phyloP scores from a whole-genome alignment of 1,284 basidiomycete genomes.

The Microbotryum violaceum region DNA sequence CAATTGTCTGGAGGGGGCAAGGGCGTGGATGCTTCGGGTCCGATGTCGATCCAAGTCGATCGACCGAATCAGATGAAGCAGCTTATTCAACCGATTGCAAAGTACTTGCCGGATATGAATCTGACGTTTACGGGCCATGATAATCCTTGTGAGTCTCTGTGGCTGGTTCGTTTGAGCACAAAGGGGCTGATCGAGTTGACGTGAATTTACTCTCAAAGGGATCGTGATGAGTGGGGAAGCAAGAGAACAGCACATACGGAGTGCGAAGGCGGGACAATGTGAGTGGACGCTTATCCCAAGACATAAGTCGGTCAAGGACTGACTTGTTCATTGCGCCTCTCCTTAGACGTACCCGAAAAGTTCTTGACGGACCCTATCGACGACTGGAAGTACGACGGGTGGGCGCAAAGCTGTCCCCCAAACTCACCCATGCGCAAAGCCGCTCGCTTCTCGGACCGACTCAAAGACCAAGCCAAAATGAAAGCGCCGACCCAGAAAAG shows the following conservation, averaged over 20 bases:
- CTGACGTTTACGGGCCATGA: conserved; percentile 28
- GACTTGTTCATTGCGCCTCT: neutral
- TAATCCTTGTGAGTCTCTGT: conserved; percentile 12
- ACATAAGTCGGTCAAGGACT: neutral
- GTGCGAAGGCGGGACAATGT: neutral
- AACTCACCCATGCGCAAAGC: conserved; percentile 10
- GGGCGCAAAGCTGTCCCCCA: conserved; percentile 22
- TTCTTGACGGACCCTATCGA: conserved; percentile 10
- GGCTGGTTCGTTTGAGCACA: neutral
- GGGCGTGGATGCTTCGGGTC: conserved; percentile 6
- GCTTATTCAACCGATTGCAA: conserved; percentile 11
- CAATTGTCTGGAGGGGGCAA: conserved; percentile 5
- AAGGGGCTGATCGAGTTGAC: no score
- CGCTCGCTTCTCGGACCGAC: conserved; percentile 11
- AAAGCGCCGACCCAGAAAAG: neutral
- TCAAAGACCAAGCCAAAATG: conserved; percentile 5
- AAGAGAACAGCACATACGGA: neutral
- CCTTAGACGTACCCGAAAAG: conserved; percentile 7
- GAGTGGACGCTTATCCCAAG: neutral
- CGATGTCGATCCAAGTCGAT: conserved; percentile 18
- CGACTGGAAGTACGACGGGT: conserved; percentile 21
- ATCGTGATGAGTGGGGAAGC: conserved; percentile 15
- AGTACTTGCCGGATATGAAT: conserved; percentile 25
- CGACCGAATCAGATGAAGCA: conserved; percentile 18
- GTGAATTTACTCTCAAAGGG: neutral